Evolutionary conservation across 768 basidiomycete genomes (phyloP).

Genomic region (Amanita pallidorosea): DNA sequence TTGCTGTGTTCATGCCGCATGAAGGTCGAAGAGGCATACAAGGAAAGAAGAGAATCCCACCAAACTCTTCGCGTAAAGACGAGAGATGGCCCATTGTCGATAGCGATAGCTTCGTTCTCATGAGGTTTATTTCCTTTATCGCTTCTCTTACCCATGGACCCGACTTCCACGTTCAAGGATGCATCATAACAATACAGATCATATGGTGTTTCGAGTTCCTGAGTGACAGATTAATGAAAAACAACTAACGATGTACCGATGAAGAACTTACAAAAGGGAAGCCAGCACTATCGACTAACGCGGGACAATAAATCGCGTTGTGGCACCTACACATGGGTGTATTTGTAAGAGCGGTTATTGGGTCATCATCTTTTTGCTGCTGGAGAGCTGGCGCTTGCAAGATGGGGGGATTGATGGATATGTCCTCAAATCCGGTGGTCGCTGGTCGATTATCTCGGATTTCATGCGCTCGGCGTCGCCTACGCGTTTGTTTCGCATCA

Average conservation of each 20-base stretch:
- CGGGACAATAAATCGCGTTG: background rate
- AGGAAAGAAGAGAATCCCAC: slow-evolving; percentile 62
- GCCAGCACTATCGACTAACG: background rate
- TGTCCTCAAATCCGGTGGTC: background rate
- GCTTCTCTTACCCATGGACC: slow-evolving; percentile 20
- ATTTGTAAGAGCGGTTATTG: too few species aligned
- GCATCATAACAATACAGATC: slow-evolving; percentile 9
- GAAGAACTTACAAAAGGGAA: background rate
- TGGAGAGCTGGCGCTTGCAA: background rate
- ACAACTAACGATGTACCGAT: too few species aligned
- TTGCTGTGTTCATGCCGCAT: slow-evolving; percentile 22
- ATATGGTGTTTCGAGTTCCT: background rate
- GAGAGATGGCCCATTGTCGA: slow-evolving; percentile 49
- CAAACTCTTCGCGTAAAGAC: slow-evolving; percentile 63
- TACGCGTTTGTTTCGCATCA: slow-evolving; percentile 5
- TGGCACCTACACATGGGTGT: background rate
- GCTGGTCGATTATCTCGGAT: background rate
- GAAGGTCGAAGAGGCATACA: slow-evolving; percentile 35
- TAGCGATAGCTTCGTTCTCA: slow-evolving; percentile 15
- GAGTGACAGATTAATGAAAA: background rate
- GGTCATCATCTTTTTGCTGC: background rate
- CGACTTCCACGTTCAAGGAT: slow-evolving; percentile 7
- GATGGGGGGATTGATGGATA: background rate
- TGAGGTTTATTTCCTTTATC: slow-evolving; percentile 17
- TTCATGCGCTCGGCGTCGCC: slow-evolving; percentile 1